Conservation (phyloP, 129 eudicot species). For the Arctium minus region DNA sequence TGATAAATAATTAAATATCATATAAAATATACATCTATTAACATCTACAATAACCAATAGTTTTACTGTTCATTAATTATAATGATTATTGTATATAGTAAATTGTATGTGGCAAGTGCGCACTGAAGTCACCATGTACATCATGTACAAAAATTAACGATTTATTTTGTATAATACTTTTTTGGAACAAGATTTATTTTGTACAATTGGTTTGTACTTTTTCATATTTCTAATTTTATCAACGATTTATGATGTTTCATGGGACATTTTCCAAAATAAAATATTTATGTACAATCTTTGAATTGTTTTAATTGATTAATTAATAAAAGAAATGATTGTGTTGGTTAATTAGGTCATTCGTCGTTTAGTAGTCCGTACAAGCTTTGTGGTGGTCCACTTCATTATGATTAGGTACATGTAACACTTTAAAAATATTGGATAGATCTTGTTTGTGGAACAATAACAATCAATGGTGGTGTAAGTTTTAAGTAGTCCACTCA, state of each 20-base stretch:
- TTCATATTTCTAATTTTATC: not conserved
- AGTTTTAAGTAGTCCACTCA: conserved; percentile 2
- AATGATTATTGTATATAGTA: not conserved
- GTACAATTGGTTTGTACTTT: not conserved
- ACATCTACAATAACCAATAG: not conserved
- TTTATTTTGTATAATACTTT: too few species aligned
- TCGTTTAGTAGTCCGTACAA: conserved; percentile 13
- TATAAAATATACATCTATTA: too few species aligned
- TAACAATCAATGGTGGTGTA: not conserved
- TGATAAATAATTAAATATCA: not conserved
- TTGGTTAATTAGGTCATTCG: not conserved
- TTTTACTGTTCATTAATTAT: not conserved
- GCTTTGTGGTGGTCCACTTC: conserved; percentile 12
- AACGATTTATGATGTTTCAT: not conserved
- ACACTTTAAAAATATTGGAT: not conserved
- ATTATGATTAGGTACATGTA: conserved; percentile 6
- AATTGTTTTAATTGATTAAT: not conserved
- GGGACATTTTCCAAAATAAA: not conserved
- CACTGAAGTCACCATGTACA: not conserved
- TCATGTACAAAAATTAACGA: not conserved
- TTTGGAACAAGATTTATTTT: not conserved
- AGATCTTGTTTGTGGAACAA: conserved; percentile 1
- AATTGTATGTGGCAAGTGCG: not conserved
- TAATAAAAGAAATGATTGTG: not conserved
- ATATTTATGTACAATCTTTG: not conserved